Percentiles rank a stretch among this genome's conserved stretches.
Evolutionary conservation across 805 yeast species (phyloP).

Genomic region (Huiozyma sinensis): DNA sequence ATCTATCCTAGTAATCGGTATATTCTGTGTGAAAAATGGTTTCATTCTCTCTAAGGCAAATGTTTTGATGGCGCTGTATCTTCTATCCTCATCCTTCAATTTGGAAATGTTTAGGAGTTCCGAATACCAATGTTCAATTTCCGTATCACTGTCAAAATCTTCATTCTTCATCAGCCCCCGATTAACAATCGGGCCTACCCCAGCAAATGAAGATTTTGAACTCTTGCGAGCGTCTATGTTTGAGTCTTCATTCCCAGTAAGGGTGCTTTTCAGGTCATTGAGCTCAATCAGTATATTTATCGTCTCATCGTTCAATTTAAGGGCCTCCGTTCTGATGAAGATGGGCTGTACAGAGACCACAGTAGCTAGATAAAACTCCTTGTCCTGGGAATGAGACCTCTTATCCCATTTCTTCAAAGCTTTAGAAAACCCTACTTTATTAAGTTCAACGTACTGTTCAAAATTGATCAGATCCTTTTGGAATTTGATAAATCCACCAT

Average conservation of each 20-base stretch:
- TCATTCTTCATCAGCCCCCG: too few species aligned
- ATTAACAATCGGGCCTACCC: background rate
- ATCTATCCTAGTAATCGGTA: slow-evolving; percentile 11
- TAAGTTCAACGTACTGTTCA: slow-evolving; percentile 88
- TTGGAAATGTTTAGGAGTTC: slow-evolving; percentile 25
- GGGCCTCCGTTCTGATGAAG: slow-evolving; percentile 80
- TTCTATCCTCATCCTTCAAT: slow-evolving; percentile 22
- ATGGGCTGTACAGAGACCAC: slow-evolving; percentile 96
- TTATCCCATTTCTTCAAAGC: slow-evolving; percentile 98
- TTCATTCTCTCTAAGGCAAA: slow-evolving; percentile 20
- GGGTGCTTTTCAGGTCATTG: slow-evolving; percentile 11
- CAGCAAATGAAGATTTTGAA: slow-evolving; percentile 1
- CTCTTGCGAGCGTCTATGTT: background rate
- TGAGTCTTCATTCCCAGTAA: background rate
- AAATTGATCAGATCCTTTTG: slow-evolving; percentile 79
- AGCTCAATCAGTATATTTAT: slow-evolving; percentile 20
- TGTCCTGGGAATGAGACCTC: slow-evolving; percentile 86
- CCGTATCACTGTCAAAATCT: slow-evolving; percentile 9
- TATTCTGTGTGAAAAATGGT: slow-evolving; percentile 4
- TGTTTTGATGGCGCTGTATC: slow-evolving; percentile 11
- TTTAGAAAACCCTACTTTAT: slow-evolving; percentile 92
- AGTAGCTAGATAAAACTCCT: slow-evolving; percentile 80
- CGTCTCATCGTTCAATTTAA: slow-evolving; percentile 65
- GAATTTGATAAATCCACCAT: slow-evolving; percentile 81
- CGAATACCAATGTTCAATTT: slow-evolving; percentile 27